Evolutionary conservation across 2,329 filamentous ascomycete species (phyloP).

Genomic region (Pseudofabraea citricarpa): DNA sequence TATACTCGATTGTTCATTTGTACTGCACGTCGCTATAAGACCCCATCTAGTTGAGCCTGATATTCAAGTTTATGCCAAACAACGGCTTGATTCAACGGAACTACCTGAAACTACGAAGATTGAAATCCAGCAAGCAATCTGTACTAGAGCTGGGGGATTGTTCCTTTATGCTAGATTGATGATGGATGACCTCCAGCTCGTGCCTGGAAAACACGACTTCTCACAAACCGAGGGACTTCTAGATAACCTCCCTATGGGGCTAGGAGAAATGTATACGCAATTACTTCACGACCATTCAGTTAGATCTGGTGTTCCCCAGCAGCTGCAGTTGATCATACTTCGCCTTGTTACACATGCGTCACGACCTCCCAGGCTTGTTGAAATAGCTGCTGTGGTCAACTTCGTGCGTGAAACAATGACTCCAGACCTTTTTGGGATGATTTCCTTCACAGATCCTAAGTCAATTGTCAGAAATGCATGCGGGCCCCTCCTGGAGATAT

Average conservation of each 20-base stretch:
- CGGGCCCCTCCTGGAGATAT: slow-evolving; percentile 37
- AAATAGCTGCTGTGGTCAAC: slow-evolving; percentile 8
- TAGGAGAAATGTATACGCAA: slow-evolving; percentile 23
- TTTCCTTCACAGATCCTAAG: too few species aligned
- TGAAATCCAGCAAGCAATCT: neutral
- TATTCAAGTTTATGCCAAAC: slow-evolving; percentile 26
- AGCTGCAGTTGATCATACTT: slow-evolving; percentile 16
- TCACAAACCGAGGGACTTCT: slow-evolving; percentile 6
- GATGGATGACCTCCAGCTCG: slow-evolving; percentile 19
- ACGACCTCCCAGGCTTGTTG: slow-evolving; percentile 13
- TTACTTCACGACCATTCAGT: slow-evolving; percentile 13
- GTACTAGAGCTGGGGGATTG: slow-evolving; percentile 8
- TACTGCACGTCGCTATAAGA: slow-evolving; percentile 33
- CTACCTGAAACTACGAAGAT: slow-evolving; percentile 7
- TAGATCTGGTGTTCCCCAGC: slow-evolving; percentile 7
- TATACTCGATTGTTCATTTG: slow-evolving; percentile 20
- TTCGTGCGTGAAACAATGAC: too few species aligned
- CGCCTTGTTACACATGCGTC: slow-evolving; percentile 18
- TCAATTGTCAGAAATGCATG: slow-evolving; percentile 20
- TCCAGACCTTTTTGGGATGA: slow-evolving; percentile 3
- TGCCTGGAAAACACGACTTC: slow-evolving; percentile 6
- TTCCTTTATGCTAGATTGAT: slow-evolving; percentile 19
- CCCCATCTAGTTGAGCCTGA: slow-evolving; percentile 33
- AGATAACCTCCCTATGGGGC: slow-evolving; percentile 13
- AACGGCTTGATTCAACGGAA: slow-evolving; percentile 5